phyloP scores from a whole-genome alignment of 345 rosid species.

The Eucalyptus polybractea region DNA sequence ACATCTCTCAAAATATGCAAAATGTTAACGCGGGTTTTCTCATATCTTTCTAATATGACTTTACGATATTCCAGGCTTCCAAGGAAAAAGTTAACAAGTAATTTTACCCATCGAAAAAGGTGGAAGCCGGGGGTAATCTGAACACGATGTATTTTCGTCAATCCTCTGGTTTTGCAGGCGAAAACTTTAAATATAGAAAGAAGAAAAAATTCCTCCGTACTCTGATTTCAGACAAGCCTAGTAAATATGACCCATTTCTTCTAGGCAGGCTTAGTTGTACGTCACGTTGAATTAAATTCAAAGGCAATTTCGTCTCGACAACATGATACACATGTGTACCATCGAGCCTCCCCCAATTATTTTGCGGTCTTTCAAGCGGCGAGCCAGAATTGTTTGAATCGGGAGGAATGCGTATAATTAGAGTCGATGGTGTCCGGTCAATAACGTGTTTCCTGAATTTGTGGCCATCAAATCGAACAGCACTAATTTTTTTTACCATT shows the following conservation, averaged over 20 bases:
- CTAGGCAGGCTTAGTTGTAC: background rate
- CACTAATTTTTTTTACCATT: background rate
- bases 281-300: background rate
- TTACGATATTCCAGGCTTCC: background rate
- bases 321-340: background rate
- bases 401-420: background rate
- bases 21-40: no score
- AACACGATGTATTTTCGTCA: background rate
- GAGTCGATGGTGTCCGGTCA: background rate
- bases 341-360: background rate
- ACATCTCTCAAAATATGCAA: background rate
- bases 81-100: background rate
- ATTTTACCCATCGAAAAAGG: background rate
- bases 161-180: background rate
- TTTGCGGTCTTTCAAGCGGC: background rate
- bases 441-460: background rate
- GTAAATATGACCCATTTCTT: background rate
- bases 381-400: background rate
- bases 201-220: background rate
- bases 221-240: background rate
- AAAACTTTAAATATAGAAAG: background rate
- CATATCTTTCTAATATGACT: background rate
- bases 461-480: background rate
- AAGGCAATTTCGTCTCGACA: background rate
- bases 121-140: background rate